These are phyloP conservation scores for Hagleromyces aurorensis DNA, from an alignment of 805 yeast genomes.

Conservation along the genomic window DNA sequence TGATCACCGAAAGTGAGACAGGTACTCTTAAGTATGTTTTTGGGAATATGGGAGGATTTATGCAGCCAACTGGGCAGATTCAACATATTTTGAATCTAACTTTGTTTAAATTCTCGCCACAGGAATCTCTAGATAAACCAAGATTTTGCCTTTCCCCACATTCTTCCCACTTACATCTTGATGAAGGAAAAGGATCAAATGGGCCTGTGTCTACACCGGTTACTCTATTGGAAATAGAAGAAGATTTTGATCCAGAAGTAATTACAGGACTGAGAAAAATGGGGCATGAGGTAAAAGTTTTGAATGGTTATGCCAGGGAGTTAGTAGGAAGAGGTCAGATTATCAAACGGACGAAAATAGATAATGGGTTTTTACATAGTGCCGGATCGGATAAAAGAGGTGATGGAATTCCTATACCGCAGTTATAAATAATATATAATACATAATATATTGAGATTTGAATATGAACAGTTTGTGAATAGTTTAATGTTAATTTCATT, in stretches of 20 bases:
- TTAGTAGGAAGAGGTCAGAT: slow-evolving; percentile 69
- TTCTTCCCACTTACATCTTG: slow-evolving; percentile 35
- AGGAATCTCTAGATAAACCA: slow-evolving; percentile 69
- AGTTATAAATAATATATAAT: too few relatives aligned
- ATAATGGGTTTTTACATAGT: slow-evolving; percentile 40
- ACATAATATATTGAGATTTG: too few relatives aligned
- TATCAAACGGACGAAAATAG: slow-evolving; percentile 36
- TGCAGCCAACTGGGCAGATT: slow-evolving; percentile 81
- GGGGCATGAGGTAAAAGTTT: slow-evolving; percentile 50
- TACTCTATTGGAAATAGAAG: slow-evolving; percentile 57
- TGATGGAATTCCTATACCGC: slow-evolving; percentile 71
- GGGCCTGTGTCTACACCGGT: slow-evolving; percentile 56
- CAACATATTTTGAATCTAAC: slow-evolving; percentile 64
- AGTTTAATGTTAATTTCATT: too few relatives aligned
- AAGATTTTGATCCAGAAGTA: slow-evolving; percentile 45
- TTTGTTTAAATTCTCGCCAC: slow-evolving; percentile 58
- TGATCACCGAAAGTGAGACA: slow-evolving; percentile 44
- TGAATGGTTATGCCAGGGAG: slow-evolving; percentile 37
- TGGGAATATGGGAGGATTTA: slow-evolving; percentile 84
- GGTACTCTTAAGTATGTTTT: slow-evolving; percentile 55
- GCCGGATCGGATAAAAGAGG: slow-evolving; percentile 80
- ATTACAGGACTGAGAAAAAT: slow-evolving; percentile 38
- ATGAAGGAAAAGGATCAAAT: slow-evolving; percentile 50
- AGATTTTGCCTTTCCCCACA: slow-evolving; percentile 57
- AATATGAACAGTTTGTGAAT: too few relatives aligned